Percentiles rank a stretch among this genome's conserved stretches.
Evolutionary conservation across 305 asterid genomes (phyloP).

Genomic region (Ajuga reptans): DNA sequence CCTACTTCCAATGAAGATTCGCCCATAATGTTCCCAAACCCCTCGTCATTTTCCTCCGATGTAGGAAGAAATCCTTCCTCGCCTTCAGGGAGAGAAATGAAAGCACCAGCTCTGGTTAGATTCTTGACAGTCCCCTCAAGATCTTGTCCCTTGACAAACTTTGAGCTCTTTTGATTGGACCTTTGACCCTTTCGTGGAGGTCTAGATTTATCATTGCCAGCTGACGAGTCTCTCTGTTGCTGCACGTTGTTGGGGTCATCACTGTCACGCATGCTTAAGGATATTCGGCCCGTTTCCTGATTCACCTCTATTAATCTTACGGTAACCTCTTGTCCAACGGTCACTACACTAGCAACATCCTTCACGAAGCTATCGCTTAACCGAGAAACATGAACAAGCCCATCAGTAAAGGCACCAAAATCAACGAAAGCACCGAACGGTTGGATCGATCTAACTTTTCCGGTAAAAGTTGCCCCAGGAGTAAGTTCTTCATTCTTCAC

Average conservation of each 20-base stretch:
- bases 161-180: slow-evolving; percentile 49
- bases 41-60: slow-evolving; percentile 73
- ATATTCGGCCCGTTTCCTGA: slow-evolving; percentile 68
- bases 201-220: slow-evolving; percentile 46
- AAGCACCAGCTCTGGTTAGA: slow-evolving; percentile 70
- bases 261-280: slow-evolving; percentile 74
- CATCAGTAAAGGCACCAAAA: slow-evolving; percentile 94
- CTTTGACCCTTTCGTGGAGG: slow-evolving; percentile 55
- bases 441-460: slow-evolving; percentile 87
- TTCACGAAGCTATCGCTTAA: slow-evolving; percentile 78
- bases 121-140: slow-evolving; percentile 85
- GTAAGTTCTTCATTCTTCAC: slow-evolving; percentile 68
- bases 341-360: slow-evolving; percentile 73
- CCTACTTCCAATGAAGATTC: slow-evolving; percentile 69
- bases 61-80: slow-evolving; percentile 92
- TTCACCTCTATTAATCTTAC: slow-evolving; percentile 76
- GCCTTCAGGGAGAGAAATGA: slow-evolving; percentile 84
- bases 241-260: slow-evolving; percentile 43
- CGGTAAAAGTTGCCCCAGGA: slow-evolving; percentile 79
- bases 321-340: slow-evolving; percentile 89
- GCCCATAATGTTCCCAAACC: slow-evolving; percentile 52
- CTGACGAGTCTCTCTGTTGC: slow-evolving; percentile 41
- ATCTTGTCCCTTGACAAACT: slow-evolving; percentile 74
- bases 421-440: slow-evolving; percentile 98
- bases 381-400: slow-evolving; percentile 88